These are phyloP conservation scores for rapeseed (Brassica napus) DNA, from an alignment of 345 rosid genomes.

Conservation along the genomic window Da-Ae NC_063442.1:42394001-42394500, in stretches of 20 bases:
- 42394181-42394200: conserved; percentile 61
- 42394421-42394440: conserved; percentile 18
- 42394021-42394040: conserved; percentile 64
- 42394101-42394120: conserved; percentile 61
- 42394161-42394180: conserved; percentile 71
- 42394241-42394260: conserved; percentile 88
- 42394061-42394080: conserved; percentile 79
- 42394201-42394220: conserved; percentile 72
- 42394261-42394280: conserved; percentile 64
- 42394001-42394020: conserved; percentile 67
- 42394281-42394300: conserved; percentile 76
- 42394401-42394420: not conserved
- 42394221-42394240: conserved; percentile 61
- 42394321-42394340: conserved; percentile 91
- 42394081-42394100: conserved; percentile 46
- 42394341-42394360: conserved; percentile 76
- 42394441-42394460: conserved; percentile 22
- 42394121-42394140: conserved; percentile 84
- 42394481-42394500: conserved; percentile 23
- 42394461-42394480: conserved; percentile 19
- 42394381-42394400: conserved; percentile 27
- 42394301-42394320: conserved; percentile 78
- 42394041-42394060: conserved; percentile 63
- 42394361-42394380: conserved; percentile 3
- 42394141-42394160: conserved; percentile 88